A percentile compares a stretch with the other conserved stretches of the same genome.
phyloP scores from a whole-genome alignment of 1,284 basidiomycete genomes.

The Phellopilus nigrolimitatus region DNA sequence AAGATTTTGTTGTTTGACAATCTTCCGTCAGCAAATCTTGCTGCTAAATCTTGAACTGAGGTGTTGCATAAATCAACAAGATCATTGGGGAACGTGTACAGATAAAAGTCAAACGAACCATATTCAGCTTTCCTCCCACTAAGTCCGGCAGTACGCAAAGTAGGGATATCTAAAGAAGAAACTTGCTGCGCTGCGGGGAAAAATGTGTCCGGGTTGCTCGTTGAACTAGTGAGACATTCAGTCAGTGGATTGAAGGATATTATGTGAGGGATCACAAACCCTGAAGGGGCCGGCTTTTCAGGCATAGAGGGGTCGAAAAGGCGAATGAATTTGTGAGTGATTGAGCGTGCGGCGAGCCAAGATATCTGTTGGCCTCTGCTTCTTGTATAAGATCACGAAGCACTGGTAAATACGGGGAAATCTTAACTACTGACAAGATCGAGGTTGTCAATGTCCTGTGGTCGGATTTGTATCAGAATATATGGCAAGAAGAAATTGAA shows the following conservation, averaged over 20 bases:
- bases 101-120: slow-evolving; percentile 38
- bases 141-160: slow-evolving; percentile 67
- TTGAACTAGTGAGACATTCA: slow-evolving; percentile 19
- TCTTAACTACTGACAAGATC: slow-evolving; percentile 40
- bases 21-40: slow-evolving; percentile 72
- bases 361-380: slow-evolving; percentile 83
- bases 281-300: slow-evolving; percentile 52
- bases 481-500: background rate
- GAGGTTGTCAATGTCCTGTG: slow-evolving; percentile 45
- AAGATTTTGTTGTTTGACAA: slow-evolving; percentile 69
- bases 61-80: background rate
- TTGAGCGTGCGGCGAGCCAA: slow-evolving; percentile 84
- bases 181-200: slow-evolving; percentile 76
- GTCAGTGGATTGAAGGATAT: background rate
- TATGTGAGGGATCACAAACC: slow-evolving; percentile 24
- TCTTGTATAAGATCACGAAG: slow-evolving; percentile 12
- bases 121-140: slow-evolving; percentile 85
- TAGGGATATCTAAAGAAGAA: slow-evolving; percentile 48
- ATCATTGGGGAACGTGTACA: background rate
- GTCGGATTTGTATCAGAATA: background rate
- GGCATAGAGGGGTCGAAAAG: slow-evolving; percentile 70
- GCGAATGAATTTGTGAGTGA: slow-evolving; percentile 78
- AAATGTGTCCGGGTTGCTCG: slow-evolving; percentile 29
- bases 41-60: slow-evolving; percentile 72
- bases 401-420: background rate